These are phyloP conservation scores for Neurospora cerealis DNA, from an alignment of 495 filamentous ascomycete genomes.

Conservation along the genomic window DNA sequence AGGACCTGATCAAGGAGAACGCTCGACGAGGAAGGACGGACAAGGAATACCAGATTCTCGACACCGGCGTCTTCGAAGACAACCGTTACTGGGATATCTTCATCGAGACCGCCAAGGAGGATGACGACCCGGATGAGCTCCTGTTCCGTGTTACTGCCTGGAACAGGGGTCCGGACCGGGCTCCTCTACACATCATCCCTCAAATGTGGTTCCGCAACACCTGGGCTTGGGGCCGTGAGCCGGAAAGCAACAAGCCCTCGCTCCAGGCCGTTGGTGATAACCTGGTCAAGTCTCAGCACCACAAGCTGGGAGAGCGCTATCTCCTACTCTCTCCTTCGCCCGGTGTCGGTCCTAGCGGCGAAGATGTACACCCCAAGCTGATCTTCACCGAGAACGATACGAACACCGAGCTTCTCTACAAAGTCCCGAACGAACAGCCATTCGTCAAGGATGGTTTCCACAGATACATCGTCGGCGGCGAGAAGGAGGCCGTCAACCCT, in stretches of 20 bases:
- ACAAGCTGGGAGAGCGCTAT: conserved; percentile 71
- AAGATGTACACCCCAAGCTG: conserved; percentile 73
- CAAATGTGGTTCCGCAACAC: conserved; percentile 97
- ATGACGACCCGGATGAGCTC: conserved; percentile 77
- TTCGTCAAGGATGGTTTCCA: conserved; percentile 97
- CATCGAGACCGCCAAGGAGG: conserved; percentile 92
- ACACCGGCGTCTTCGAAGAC: conserved; percentile 87
- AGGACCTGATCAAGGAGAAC: conserved; percentile 77
- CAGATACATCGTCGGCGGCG: conserved; percentile 68
- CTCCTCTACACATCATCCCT: conserved; percentile 84
- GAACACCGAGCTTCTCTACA: conserved; percentile 70
- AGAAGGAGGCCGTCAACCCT: conserved; percentile 76
- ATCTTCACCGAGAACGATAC: conserved; percentile 95
- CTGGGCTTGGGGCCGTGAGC: conserved; percentile 82
- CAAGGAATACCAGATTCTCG: conserved; percentile 81
- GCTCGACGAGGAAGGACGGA: conserved; percentile 62
- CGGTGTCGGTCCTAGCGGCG: conserved; percentile 61
- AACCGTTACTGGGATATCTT: conserved; percentile 94
- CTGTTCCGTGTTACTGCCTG: conserved; percentile 93
- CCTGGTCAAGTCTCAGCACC: conserved; percentile 62
- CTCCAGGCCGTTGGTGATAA: conserved; percentile 55
- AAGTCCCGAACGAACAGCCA: conserved; percentile 61
- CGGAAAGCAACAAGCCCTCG: conserved; percentile 60
- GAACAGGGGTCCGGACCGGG: conserved; percentile 85
- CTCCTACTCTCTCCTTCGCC: conserved; percentile 83